phyloP scores from a whole-genome alignment of 176 grass and related monocot species.

The Oryza glaberrima region DNA sequence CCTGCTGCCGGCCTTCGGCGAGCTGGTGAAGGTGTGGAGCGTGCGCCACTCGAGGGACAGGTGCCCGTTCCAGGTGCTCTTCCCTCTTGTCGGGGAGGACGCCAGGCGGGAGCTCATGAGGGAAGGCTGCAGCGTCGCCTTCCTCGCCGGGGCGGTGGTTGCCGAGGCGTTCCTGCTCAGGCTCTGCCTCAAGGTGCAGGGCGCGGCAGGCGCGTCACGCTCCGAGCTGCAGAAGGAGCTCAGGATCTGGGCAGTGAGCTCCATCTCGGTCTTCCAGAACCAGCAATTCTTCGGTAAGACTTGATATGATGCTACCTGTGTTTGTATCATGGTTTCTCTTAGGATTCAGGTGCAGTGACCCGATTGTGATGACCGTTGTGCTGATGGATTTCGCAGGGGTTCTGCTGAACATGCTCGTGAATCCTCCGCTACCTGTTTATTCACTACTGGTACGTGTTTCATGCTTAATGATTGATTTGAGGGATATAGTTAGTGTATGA shows the following conservation, averaged over 20 bases:
- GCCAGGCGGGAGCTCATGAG: constrained; percentile 63
- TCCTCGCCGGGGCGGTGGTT: constrained; percentile 74
- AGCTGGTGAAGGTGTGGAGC: constrained; percentile 91
- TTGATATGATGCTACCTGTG: neutral
- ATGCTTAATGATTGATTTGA: neutral
- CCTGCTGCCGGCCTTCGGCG: constrained; percentile 69
- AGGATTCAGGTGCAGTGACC: constrained; percentile 27
- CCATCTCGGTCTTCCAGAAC: constrained; percentile 82
- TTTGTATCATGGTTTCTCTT: constrained; percentile 20
- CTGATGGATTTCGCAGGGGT: constrained; percentile 61
- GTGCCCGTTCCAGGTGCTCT: constrained; percentile 67
- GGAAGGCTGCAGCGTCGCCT: constrained; percentile 69
- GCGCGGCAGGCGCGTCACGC: constrained; percentile 34
- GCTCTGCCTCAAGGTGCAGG: constrained; percentile 84
- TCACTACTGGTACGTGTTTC: constrained; percentile 72
- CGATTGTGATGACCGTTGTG: constrained; percentile 5
- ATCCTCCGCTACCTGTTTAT: constrained; percentile 64
- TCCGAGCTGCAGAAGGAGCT: constrained; percentile 80
- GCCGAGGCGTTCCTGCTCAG: constrained; percentile 87
- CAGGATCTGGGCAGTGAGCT: constrained; percentile 87
- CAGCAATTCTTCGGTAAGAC: constrained; percentile 72
- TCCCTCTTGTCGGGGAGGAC: constrained; percentile 76
- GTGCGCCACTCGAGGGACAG: constrained; percentile 57
- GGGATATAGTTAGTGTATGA: neutral
- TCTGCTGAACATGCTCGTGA: constrained; percentile 76